These are phyloP conservation scores for Globisporangium irregulare DNA, from an alignment of 352 stramenopile species.

Conservation along the genomic window DNA sequence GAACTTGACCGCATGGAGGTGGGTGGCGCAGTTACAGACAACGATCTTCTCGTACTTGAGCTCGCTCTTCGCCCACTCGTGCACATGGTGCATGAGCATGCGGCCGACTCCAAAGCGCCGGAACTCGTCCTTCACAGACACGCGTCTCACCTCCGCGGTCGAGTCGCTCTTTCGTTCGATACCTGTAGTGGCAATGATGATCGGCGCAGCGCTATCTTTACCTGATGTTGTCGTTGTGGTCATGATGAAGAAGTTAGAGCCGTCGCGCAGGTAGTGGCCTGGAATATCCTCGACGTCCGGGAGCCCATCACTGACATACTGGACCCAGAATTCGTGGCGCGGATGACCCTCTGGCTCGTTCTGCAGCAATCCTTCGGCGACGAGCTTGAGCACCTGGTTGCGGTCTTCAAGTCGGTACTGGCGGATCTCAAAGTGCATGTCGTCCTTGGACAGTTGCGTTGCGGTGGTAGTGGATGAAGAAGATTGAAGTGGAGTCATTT, in stretches of 20 bases:
- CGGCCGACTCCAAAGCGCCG: constrained; percentile 20
- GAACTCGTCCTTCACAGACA: constrained; percentile 13
- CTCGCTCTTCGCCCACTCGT: constrained; percentile 14
- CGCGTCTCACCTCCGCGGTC: constrained; percentile 8
- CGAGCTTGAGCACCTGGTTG: constrained; percentile 16
- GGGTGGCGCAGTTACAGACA: constrained; percentile 9
- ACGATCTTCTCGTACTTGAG: constrained; percentile 9
- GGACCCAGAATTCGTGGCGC: constrained; percentile 12
- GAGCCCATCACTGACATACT: constrained; percentile 25
- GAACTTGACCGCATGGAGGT: constrained; percentile 16
- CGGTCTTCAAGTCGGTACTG: constrained; percentile 18
- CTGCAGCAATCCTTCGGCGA: constrained; percentile 13
- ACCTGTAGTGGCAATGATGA: constrained; percentile 14
- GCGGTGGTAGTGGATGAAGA: background rate
- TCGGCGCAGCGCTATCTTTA: background rate
- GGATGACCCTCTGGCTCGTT: constrained; percentile 12
- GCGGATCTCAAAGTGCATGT: constrained; percentile 12
- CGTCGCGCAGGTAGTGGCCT: constrained; percentile 10
- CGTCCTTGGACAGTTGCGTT: background rate
- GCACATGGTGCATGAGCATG: constrained; percentile 17
- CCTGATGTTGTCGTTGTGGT: background rate
- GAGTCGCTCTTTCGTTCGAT: constrained; percentile 3
- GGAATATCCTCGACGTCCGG: constrained; percentile 14
- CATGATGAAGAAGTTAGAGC: constrained; percentile 15
- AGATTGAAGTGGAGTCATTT: background rate